Evolutionary conservation across 1,284 basidiomycete genomes (phyloP).

Genomic region (Austroboletus novae-zelandiae): DNA sequence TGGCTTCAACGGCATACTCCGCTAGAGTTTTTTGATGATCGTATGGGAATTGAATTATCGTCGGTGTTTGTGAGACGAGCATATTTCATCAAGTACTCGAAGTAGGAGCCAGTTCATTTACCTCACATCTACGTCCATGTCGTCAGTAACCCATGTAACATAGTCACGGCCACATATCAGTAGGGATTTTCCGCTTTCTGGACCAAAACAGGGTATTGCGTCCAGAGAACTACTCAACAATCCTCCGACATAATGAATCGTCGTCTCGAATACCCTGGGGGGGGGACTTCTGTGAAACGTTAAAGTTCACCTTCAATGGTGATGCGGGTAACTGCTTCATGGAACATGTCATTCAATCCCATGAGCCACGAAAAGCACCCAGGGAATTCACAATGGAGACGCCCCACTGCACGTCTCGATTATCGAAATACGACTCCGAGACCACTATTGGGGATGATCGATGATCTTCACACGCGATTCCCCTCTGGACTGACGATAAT

Average conservation of each 20-base stretch:
- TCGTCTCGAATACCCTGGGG: constrained; percentile 80
- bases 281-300: constrained; percentile 38
- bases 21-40: constrained; percentile 53
- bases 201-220: constrained; percentile 51
- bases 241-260: constrained; percentile 77
- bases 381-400: constrained; percentile 65
- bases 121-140: constrained; percentile 57
- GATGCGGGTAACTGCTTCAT: constrained; percentile 51
- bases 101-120: constrained; percentile 62
- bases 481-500: constrained; percentile 53
- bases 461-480: too few species aligned
- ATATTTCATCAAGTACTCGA: constrained; percentile 77
- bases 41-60: constrained; percentile 60
- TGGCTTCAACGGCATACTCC: constrained; percentile 35
- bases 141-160: neutral
- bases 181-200: constrained; percentile 64
- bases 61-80: constrained; percentile 62
- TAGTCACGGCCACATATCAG: constrained; percentile 46
- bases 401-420: constrained; percentile 71
- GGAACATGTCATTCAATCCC: constrained; percentile 46
- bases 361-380: constrained; percentile 33
- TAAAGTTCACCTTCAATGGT: constrained; percentile 56
- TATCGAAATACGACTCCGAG: constrained; percentile 47
- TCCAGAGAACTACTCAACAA: constrained; percentile 74
- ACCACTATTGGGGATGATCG: too few species aligned